Evolutionary conservation across 768 basidiomycete species (phyloP), one percentile per base, ranked within the genome.

Genomic region (Clitopilus hobsonii): DNA sequence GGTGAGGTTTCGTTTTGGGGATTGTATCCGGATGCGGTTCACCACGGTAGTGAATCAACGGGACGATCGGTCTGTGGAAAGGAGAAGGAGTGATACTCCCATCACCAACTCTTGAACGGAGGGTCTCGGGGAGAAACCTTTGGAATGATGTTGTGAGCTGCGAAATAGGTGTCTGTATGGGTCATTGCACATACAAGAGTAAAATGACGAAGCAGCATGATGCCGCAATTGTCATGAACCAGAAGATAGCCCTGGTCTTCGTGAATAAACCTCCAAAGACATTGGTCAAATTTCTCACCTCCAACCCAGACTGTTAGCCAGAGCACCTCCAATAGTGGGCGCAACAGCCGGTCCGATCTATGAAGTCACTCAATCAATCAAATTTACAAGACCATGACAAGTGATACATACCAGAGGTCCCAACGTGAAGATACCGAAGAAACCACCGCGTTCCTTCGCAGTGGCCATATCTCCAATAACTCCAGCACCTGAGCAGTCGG

Each of bases 401-500:
- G 24, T 6, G 45, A 36, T 30, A 51, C 30, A 38, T 57, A 83
- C 85, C 76, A 84, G 76, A n/a, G 86, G 84, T 0, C 87, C 87
- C 2, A 87, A 55, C 29, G 69, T 75, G 66, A 83, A 89, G 6
- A 89, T 50, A 2, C 90, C 91, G 54, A 84, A 79, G 68, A 85
- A 91, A 6, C 83, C 80, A 16, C 88, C 92, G 29, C 91, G 74
- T 69, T 94, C 90, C 30, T 80, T 77, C 0, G 81, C 84, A 1
- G 79, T 79, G 5, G 89, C 80, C 24, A 95, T 86, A 64, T 95
- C 92, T 1, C 83, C 83, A 54, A 95, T 80, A 5, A 89, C 83
- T 5, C 92, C 92, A 28, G 87, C 83, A 52, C 86, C 86, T 83
- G 59, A 26, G 29, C 24, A 51, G 13, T 26, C 13, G 10, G 16